Conservation (phyloP, 164 flowering plant genomes). For the Hamamelis virginiana region DNA sequence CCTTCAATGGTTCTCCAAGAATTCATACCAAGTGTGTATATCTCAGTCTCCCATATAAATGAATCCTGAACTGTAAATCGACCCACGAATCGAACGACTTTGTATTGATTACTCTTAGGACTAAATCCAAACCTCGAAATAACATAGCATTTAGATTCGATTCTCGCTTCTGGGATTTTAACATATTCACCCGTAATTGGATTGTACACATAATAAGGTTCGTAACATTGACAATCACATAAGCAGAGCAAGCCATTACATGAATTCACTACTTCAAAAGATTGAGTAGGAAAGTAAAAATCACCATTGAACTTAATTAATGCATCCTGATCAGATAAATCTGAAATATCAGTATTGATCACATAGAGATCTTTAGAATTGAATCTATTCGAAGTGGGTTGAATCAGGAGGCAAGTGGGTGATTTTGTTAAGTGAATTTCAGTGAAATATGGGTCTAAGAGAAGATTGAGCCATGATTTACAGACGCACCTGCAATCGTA, state of each 20-base stretch:
- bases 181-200: neutral
- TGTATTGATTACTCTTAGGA: too few relatives aligned
- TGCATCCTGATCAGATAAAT: neutral
- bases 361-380: neutral
- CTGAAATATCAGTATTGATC: neutral
- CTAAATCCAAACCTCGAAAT: too few relatives aligned
- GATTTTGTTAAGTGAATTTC: neutral
- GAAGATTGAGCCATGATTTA: neutral
- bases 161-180: too few relatives aligned
- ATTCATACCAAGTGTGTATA: too few relatives aligned
- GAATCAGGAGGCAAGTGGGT: neutral
- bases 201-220: neutral
- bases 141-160: too few relatives aligned
- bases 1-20: too few relatives aligned
- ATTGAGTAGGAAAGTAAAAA: neutral
- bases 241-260: neutral
- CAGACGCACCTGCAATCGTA: neutral
- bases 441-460: neutral
- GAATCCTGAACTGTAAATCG: too few relatives aligned
- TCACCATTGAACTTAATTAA: too few relatives aligned
- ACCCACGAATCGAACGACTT: too few relatives aligned
- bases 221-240: neutral
- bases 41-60: too few relatives aligned
- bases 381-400: too few relatives aligned
- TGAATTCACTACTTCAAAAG: neutral